Percentiles rank a stretch among this genome's conserved stretches.
Conservation (phyloP, 2,329 filamentous ascomycete genomes). For the Monilinia polystroma region DNA sequence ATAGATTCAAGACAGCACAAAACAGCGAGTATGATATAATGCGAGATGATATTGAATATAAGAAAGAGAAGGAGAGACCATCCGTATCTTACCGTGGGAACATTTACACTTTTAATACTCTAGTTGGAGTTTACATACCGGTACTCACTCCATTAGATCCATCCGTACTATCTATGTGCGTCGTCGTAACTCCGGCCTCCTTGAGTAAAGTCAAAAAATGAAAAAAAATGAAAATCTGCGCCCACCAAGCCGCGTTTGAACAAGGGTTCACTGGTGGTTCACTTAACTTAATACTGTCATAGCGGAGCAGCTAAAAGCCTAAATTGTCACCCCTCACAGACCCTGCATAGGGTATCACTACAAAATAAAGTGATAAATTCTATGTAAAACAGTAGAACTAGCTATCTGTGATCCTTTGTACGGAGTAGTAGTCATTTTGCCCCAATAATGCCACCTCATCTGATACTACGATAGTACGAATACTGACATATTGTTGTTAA, state of each 20-base stretch:
- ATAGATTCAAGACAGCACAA: neutral
- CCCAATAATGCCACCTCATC: constrained; percentile 24
- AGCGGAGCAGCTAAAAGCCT: constrained; percentile 12
- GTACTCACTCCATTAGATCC: constrained; percentile 5
- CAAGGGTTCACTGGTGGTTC: constrained; percentile 5
- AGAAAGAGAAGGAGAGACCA: neutral
- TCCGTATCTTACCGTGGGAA: neutral
- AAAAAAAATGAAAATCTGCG: neutral
- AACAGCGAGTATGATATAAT: neutral
- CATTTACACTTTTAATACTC: constrained; percentile 10
- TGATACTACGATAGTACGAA: constrained; percentile 29
- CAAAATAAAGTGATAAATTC: neutral
- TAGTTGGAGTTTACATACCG: neutral
- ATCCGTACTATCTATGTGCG: constrained; percentile 8
- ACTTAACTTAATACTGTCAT: constrained; percentile 16
- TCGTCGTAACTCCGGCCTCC: neutral
- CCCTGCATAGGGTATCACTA: constrained; percentile 21
- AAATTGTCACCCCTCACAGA: constrained; percentile 18
- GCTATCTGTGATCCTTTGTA: too few relatives aligned
- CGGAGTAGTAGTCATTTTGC: neutral
- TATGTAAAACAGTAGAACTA: too few relatives aligned
- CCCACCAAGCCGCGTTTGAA: constrained; percentile 19
- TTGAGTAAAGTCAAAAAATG: constrained; percentile 4
- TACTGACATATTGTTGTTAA: constrained; percentile 28
- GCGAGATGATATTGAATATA: neutral